Percentiles rank a stretch among this genome's conserved stretches.
phyloP scores from a whole-genome alignment of 441 rosid genomes.

The Brassica hybrid region DNA sequence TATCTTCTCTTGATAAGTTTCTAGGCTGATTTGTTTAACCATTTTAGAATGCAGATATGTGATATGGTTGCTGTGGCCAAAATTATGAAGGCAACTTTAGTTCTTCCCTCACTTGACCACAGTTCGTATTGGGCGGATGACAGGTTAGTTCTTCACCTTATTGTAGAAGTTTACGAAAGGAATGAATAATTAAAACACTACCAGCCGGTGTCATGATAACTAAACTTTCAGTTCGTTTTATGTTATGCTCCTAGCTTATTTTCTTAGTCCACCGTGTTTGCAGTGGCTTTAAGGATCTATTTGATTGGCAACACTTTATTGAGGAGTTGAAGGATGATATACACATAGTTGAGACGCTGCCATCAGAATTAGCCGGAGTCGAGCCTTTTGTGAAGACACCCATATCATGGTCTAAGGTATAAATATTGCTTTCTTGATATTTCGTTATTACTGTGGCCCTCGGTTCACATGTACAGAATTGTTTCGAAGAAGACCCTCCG shows the following conservation, averaged over 20 bases:
- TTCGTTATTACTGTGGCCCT: neutral
- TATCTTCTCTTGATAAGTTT: constrained; percentile 6
- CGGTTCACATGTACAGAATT: neutral
- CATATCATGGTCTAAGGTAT: constrained; percentile 96
- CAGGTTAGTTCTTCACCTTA: constrained; percentile 49
- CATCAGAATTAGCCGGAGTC: constrained; percentile 55
- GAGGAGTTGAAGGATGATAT: constrained; percentile 75
- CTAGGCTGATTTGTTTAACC: constrained; percentile 53
- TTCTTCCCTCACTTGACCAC: constrained; percentile 93
- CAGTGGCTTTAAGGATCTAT: constrained; percentile 92
- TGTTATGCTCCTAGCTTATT: constrained; percentile 18
- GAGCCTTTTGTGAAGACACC: constrained; percentile 80
- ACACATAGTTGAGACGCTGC: constrained; percentile 78
- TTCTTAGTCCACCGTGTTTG: constrained; percentile 25
- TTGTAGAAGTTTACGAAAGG: neutral
- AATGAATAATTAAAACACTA: neutral
- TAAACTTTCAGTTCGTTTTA: constrained; percentile 15
- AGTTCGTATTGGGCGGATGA: constrained; percentile 91
- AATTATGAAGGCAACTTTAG: constrained; percentile 88
- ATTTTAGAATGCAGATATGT: constrained; percentile 87
- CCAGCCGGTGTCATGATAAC: constrained; percentile 10
- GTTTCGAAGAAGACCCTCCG: constrained; percentile 3
- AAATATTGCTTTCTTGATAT: constrained; percentile 28
- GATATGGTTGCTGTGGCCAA: constrained; percentile 97
- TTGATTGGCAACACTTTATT: constrained; percentile 90